Conservation (phyloP, 1,139 yeast genomes). For the Kodamaea sp. region DNA sequence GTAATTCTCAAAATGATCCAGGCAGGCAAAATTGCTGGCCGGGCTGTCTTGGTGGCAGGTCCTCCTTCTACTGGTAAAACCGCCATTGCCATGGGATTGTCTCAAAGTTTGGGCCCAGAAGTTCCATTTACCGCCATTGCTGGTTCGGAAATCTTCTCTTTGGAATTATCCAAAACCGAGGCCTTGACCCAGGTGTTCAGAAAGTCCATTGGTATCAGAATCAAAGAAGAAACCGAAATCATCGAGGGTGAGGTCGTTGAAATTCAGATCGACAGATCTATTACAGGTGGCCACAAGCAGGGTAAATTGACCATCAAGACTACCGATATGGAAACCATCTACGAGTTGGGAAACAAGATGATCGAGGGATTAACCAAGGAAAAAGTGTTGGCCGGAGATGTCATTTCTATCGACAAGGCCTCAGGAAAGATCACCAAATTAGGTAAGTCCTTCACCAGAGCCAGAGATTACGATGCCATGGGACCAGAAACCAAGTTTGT, state of each 20-base stretch:
- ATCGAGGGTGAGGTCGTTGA: conserved; percentile 99
- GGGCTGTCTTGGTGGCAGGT: conserved; percentile 94
- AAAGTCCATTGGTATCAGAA: conserved; percentile 90
- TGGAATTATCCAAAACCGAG: conserved; percentile 92
- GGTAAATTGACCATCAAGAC: conserved; percentile 97
- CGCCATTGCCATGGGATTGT: conserved; percentile 96
- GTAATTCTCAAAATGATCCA: conserved; percentile 90
- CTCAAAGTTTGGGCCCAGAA: conserved; percentile 84
- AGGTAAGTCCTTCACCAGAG: conserved; percentile 93
- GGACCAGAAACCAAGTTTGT: conserved; percentile 98
- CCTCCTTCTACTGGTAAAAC: conserved; percentile 99
- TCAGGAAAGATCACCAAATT: conserved; percentile 91
- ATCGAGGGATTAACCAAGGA: conserved; percentile 94
- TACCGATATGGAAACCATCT: conserved; percentile 98
- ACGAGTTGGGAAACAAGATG: conserved; percentile 96
- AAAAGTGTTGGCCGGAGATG: conserved; percentile 96
- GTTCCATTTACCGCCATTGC: conserved; percentile 96
- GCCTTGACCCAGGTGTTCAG: conserved; percentile 95
- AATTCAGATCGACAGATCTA: conserved; percentile 93
- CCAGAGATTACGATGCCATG: conserved; percentile 98
- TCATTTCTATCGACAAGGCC: conserved; percentile 92
- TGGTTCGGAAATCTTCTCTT: conserved; percentile 89
- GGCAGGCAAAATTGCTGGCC: conserved; percentile 93
- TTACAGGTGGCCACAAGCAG: conserved; percentile 97
- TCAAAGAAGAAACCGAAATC: conserved; percentile 94